Base-by-base conservation (phyloP, 495 filamentous ascomycete genomes). In the Annulohypoxylon bovei region DNA sequence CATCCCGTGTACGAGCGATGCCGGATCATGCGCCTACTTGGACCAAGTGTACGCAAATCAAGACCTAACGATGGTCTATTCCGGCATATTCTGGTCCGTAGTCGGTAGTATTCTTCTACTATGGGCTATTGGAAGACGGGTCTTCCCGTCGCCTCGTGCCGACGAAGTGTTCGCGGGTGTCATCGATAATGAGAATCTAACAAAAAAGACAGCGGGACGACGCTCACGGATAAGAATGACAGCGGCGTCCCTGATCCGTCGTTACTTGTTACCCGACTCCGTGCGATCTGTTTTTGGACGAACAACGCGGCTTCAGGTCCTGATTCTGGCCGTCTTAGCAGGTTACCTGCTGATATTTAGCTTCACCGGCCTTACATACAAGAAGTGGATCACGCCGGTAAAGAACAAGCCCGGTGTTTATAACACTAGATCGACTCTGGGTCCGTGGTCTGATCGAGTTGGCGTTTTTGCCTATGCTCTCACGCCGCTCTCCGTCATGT, bases 401-500 rank as follows among this genome's bases (percentile, higher is more conserved):
- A 83, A 85, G 50, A 77, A 73, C 18, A 79, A 71, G 32, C 76
- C 82, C 0, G 78, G 75, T 2, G 63, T 85, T 9, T 77, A 80
- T 67, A 89, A 89, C 72, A 90, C 85, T 0, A 83, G 89, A 16
- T 85, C 83, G 12, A 82, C 83, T 4, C 78, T 91, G 3, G 86
- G 88, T 2, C 86, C 86, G 4, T 92, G 86, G 83, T 77, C 84
- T 0, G 86, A 91, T 70, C 86, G 89, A 22, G 75, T 90, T 16
- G 90, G 90, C 7, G 82, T 86, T 11, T 73, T 91, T 0, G 90
- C 90, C 4, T 92, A 88, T 71, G 90, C 88, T 6, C 84, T 92
- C 5, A 89, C 88, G 1, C 88, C 89, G 0, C 81, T 91, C 0
- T 86, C 87, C 1, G 75, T 91, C 33, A 75, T 89, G 8, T 80